Evolutionary conservation across 495 filamentous ascomycete species (phyloP), one percentile per base, ranked within the genome.

Genomic region (Talaromyces borbonicus): DNA sequence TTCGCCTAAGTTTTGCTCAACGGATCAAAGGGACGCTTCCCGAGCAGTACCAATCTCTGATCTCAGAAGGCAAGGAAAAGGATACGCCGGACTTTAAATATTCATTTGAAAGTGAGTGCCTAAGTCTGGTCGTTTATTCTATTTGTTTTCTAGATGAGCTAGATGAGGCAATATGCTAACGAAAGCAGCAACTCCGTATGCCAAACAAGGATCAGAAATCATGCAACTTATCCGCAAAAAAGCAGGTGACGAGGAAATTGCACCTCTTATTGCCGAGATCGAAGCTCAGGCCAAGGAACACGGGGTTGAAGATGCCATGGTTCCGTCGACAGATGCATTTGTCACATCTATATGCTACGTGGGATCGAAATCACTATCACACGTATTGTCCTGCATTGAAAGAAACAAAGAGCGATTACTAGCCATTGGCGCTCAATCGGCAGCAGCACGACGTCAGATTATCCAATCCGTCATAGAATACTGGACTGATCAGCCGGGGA

Each of bases 81-180:
- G 93, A 99, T 51, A 84, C 78, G 2, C 92, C 92, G 11, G 81
- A 89, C 39, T 97, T 95, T 66, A 99, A 99, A 64, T 99, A 89
- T 59, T 71, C 77, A 9, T 69, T 78, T 30, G 80, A 90, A 37
- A 63, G 88, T 94, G 72, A 70, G 83, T 70, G 33, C n/a, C n/a
- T n/a, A n/a, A n/a, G n/a, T n/a, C n/a, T n/a, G n/a, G n/a, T n/a
- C n/a, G n/a, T n/a, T n/a, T n/a, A n/a, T n/a, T n/a, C n/a, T n/a
- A n/a, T n/a, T n/a, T n/a, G n/a, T 44, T 8, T 48, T 6, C 8
- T 19, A 11, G 35, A 12, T 12, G 1, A 2, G 9, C 35, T 1
- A 38, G n/a, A 1, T 18, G 15, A 38, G 35, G 7, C 11, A 38
- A 4, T 0, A 20, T 38, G 4, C 38, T 41, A 41, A 41, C 16